A percentile compares a stretch with the other conserved stretches of the same genome.
These are phyloP conservation scores for Phoenix roebelenii DNA, from an alignment of 176 grass and related monocot species.

Conservation along the genomic window DNA sequence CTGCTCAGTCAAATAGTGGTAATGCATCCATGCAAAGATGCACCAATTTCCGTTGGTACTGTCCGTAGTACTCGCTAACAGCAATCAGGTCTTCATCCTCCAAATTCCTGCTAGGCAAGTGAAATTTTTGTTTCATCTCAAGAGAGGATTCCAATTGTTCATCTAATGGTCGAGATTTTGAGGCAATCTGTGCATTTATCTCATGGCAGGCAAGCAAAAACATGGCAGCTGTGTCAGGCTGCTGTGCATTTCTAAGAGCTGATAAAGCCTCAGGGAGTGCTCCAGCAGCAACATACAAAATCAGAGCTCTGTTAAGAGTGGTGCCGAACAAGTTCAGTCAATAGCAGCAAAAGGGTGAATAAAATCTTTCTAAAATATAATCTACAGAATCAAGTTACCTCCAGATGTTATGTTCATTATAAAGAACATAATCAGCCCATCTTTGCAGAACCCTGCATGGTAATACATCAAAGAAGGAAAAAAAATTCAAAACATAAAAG, in stretches of 20 bases:
- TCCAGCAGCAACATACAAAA: slow-evolving; percentile 87
- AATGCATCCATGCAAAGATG: slow-evolving; percentile 84
- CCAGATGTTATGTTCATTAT: slow-evolving; percentile 90
- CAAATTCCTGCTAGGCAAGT: slow-evolving; percentile 69
- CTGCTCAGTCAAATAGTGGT: slow-evolving; percentile 42
- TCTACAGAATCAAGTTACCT: slow-evolving; percentile 43
- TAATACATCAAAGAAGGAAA: slow-evolving; percentile 1
- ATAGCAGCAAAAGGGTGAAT: slow-evolving; percentile 10
- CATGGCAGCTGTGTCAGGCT: slow-evolving; percentile 74
- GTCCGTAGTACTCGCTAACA: slow-evolving; percentile 80
- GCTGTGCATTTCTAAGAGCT: slow-evolving; percentile 59
- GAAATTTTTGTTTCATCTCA: slow-evolving; percentile 32
- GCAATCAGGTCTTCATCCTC: slow-evolving; percentile 47
- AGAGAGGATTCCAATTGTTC: slow-evolving; percentile 8
- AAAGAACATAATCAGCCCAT: slow-evolving; percentile 90
- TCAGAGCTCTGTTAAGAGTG: slow-evolving; percentile 48
- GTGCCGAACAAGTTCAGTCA: slow-evolving; percentile 1
- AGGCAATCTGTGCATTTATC: slow-evolving; percentile 45
- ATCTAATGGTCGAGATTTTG: slow-evolving; percentile 7
- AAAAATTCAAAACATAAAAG: no score
- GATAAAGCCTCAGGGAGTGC: slow-evolving; percentile 76
- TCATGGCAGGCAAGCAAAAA: slow-evolving; percentile 97
- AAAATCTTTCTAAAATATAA: neutral
- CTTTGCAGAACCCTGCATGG: slow-evolving; percentile 66
- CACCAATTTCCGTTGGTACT: slow-evolving; percentile 84